Base-by-base conservation (phyloP, 116 monocot genomes). In the Posidonia oceanica region DNA sequence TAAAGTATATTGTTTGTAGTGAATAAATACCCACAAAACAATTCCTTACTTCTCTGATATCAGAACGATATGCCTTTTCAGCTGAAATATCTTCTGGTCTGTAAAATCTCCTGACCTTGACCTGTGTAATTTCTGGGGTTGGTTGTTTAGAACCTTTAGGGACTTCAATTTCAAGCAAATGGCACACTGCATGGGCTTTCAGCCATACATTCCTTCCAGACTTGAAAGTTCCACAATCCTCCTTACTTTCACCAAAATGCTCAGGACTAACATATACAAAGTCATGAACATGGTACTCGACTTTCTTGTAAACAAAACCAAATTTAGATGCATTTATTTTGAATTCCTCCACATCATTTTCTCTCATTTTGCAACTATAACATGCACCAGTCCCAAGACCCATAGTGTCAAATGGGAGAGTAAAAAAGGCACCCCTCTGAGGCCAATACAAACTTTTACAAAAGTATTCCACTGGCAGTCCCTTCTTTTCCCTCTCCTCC, bases 391-490 rank as follows among this genome's bases (percentile, higher is more conserved):
- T 93, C 72, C 98, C 98, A 69, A 85, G 78, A 18, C 88, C 98
- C 53, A 93, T 68, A 38, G 64, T 84, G 39, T 79, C 84, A 72
- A 17, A 74, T 57, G 87, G 81, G 68, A 87, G 74, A 63, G 75
- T 53, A 48, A 86, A 72, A 72, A 98, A 98, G 13, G 86, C 98
- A 67, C 98, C 98, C 71, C 70, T 87, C 74, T 93, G 74, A 67
- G 98, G 93, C 72, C 82, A 90, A 64, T 98, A 98, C 62, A 90
- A 79, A 67, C 98, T 84, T 75, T 86, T 98, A 74, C 98, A 98
- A 39, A 74, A 90, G 36, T 78, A 93, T 60, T 87, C 98, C 48
- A 61, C 64, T n/a, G 85, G 82, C 21, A 87, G 66, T 16, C 93
- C 98, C 73, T 90, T 93, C 75, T 75, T 93, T 71, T 90, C 85